These are phyloP conservation scores for Blumeriella jaapii DNA, from an alignment of 2,329 filamentous ascomycete species.

Conservation along the genomic window DNA sequence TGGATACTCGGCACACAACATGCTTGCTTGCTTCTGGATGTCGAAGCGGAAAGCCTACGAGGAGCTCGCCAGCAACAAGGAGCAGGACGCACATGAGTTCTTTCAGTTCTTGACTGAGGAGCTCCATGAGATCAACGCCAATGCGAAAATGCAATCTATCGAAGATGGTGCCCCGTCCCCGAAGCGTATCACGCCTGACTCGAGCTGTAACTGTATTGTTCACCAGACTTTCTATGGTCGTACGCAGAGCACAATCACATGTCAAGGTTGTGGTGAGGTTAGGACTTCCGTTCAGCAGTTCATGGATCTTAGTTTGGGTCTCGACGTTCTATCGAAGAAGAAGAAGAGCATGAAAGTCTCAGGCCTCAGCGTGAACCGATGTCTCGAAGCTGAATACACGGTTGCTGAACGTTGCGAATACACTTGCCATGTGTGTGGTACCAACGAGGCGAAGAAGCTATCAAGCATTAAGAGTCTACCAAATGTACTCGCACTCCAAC, in stretches of 20 bases:
- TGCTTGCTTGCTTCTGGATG: constrained; percentile 84
- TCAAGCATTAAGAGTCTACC: constrained; percentile 76
- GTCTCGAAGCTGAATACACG: constrained; percentile 77
- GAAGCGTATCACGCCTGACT: constrained; percentile 19
- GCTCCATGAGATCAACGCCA: constrained; percentile 67
- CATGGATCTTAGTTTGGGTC: constrained; percentile 76
- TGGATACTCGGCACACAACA: constrained; percentile 80
- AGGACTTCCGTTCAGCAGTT: constrained; percentile 81
- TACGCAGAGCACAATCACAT: constrained; percentile 81
- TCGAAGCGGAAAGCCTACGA: constrained; percentile 62
- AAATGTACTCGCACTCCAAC: constrained; percentile 80
- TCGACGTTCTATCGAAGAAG: constrained; percentile 66
- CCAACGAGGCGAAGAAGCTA: constrained; percentile 72
- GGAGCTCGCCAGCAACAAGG: constrained; percentile 77
- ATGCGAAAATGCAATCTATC: constrained; percentile 32
- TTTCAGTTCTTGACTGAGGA: constrained; percentile 93
- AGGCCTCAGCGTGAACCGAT: constrained; percentile 53
- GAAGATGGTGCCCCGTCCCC: constrained; percentile 19
- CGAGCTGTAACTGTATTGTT: constrained; percentile 71
- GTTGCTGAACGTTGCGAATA: constrained; percentile 82
- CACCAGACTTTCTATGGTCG: constrained; percentile 93
- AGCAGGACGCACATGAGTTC: constrained; percentile 96
- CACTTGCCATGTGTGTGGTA: constrained; percentile 68
- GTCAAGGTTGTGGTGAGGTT: constrained; percentile 72
- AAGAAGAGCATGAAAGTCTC: constrained; percentile 40